Evolutionary conservation across 106 monocot species (phyloP).

Genomic region (Dendrobium huoshanense): DNA sequence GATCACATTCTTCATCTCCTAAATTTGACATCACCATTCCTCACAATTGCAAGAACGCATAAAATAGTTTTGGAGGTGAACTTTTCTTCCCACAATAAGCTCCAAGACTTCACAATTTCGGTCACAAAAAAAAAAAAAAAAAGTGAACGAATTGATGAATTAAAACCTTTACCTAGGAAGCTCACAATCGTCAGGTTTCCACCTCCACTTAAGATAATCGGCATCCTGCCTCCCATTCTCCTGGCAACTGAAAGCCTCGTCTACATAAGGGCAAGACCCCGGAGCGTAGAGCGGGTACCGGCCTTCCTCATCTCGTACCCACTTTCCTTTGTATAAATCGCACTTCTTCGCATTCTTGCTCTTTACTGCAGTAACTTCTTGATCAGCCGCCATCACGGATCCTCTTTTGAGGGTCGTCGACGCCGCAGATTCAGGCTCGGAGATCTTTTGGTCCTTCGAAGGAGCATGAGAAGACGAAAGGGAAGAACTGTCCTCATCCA

Average conservation of each 20-base stretch:
- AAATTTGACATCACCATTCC: not conserved
- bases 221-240: slow-evolving; percentile 66
- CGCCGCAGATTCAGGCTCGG: not conserved
- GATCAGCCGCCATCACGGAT: not conserved
- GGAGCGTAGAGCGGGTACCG: slow-evolving; percentile 53
- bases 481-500: not conserved
- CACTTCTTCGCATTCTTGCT: slow-evolving; percentile 15
- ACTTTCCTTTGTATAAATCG: slow-evolving; percentile 64
- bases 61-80: not conserved
- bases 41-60: not conserved
- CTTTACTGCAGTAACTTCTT: not conserved
- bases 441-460: not conserved
- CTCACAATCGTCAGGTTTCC: slow-evolving; percentile 68
- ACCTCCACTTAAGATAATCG: slow-evolving; percentile 76
- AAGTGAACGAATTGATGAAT: not conserved
- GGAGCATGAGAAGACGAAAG: not conserved
- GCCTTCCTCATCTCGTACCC: slow-evolving; percentile 56
- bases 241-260: slow-evolving; percentile 66
- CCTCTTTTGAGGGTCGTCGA: not conserved
- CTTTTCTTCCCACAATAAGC: not conserved
- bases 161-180: slow-evolving; percentile 54
- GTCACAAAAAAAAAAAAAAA: not conserved
- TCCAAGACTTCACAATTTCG: not conserved
- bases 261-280: slow-evolving; percentile 75
- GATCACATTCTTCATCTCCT: not conserved